phyloP scores from a whole-genome alignment of 345 rosid species.

The Salix udensis region DNA sequence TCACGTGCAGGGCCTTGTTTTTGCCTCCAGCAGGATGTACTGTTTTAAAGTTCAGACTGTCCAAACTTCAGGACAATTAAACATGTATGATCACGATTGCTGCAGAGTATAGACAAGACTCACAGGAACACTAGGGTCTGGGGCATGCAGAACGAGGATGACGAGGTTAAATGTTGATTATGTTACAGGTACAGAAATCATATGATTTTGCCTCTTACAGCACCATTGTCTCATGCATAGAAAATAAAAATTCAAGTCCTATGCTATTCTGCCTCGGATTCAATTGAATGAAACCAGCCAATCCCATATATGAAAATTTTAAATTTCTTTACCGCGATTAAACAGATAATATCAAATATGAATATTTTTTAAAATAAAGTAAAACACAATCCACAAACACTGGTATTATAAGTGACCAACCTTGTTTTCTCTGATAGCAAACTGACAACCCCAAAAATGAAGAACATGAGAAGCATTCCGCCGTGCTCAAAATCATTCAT shows the following conservation, averaged over 20 bases:
- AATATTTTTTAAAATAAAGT: neutral
- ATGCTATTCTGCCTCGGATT: neutral
- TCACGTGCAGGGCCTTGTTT: neutral
- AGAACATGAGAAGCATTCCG: conserved; percentile 97
- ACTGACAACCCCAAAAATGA: conserved; percentile 60
- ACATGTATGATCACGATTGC: neutral
- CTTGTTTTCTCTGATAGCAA: conserved; percentile 77
- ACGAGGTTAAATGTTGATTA: neutral
- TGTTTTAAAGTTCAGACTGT: neutral
- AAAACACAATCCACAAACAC: neutral
- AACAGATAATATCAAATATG: no score
- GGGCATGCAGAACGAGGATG: neutral
- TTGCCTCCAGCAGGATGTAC: neutral
- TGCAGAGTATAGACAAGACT: neutral
- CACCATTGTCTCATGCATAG: neutral
- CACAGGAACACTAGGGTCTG: neutral
- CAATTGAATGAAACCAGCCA: neutral
- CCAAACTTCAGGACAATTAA: neutral
- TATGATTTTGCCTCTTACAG: neutral
- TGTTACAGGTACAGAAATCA: no score
- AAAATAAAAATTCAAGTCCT: neutral
- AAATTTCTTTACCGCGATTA: neutral
- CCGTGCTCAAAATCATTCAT: conserved; percentile 95
- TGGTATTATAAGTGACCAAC: conserved; percentile 26
- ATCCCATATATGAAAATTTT: neutral